A percentile compares a stretch with the other conserved stretches of the same genome.
Conservation (phyloP, 495 filamentous ascomycete genomes). For the Lindgomyces ingoldianus region DNA sequence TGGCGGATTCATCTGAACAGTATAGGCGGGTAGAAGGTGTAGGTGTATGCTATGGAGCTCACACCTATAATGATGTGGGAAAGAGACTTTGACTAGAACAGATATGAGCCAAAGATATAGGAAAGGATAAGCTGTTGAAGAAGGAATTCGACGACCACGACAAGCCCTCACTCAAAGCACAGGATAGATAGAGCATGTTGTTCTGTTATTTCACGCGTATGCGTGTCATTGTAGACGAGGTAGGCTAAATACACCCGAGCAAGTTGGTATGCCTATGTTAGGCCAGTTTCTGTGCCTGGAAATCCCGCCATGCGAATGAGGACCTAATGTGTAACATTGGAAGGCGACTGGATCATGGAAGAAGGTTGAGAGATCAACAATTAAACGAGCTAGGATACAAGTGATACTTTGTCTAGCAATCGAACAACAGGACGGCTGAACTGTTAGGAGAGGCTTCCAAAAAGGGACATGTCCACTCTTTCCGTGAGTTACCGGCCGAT, state of each 20-base stretch:
- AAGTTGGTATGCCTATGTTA: constrained; percentile 23
- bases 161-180: not conserved
- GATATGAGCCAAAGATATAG: not conserved
- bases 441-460: too few relatives aligned
- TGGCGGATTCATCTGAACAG: constrained; percentile 13
- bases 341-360: too few relatives aligned
- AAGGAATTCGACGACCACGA: not conserved
- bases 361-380: too few relatives aligned
- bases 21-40: constrained; percentile 6
- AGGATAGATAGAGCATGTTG: not conserved
- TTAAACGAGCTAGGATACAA: too few relatives aligned
- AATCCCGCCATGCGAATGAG: too few relatives aligned
- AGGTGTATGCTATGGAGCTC: constrained; percentile 19
- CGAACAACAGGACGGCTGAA: too few relatives aligned
- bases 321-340: too few relatives aligned
- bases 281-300: not conserved
- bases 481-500: too few relatives aligned
- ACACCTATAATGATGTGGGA: constrained; percentile 19
- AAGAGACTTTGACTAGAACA: not conserved
- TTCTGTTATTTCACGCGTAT: not conserved
- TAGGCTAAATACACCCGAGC: constrained; percentile 24
- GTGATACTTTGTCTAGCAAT: too few relatives aligned
- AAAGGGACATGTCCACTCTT: too few relatives aligned
- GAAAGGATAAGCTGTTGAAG: not conserved
- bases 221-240: constrained; percentile 6